Percentiles rank a stretch among this genome's conserved stretches.
Conservation (phyloP, 257 asterid species). For the Salvia miltiorrhiza region DNA sequence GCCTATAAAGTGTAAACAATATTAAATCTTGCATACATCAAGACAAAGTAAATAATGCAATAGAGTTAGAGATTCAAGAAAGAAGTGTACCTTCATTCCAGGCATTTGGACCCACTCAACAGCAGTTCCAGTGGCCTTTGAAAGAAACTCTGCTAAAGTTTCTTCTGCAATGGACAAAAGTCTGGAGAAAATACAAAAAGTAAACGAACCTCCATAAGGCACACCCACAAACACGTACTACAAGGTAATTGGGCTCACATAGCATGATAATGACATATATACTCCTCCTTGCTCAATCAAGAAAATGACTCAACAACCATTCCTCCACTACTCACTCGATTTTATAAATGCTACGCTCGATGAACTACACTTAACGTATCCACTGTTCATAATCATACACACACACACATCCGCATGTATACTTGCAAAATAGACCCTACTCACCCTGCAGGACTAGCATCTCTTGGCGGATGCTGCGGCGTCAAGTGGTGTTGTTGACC, state of each 20-base stretch:
- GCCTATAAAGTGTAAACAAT: neutral
- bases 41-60: slow-evolving; percentile 16
- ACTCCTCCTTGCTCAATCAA: slow-evolving; percentile 26
- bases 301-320: slow-evolving; percentile 55
- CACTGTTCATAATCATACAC: neutral
- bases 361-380: neutral
- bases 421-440: slow-evolving; percentile 28
- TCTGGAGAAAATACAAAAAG: slow-evolving; percentile 43
- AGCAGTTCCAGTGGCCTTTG: slow-evolving; percentile 97
- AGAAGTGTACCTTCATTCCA: slow-evolving; percentile 98
- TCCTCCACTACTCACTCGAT: slow-evolving; percentile 37
- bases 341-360: neutral
- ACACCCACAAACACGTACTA: slow-evolving; percentile 27
- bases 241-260: slow-evolving; percentile 24
- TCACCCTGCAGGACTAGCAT: slow-evolving; percentile 99
- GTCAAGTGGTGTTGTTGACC: slow-evolving; percentile 78
- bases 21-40: neutral
- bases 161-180: slow-evolving; percentile 97
- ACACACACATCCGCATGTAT: neutral
- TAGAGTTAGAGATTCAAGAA: slow-evolving; percentile 21
- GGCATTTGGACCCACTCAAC: slow-evolving; percentile 99
- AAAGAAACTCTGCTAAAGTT: slow-evolving; percentile 92
- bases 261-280: slow-evolving; percentile 34
- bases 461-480: slow-evolving; percentile 91
- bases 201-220: slow-evolving; percentile 30